Percentiles rank a stretch among this genome's conserved stretches.
Conservation (phyloP, 495 filamentous ascomycete genomes). For the Tirmania nivea region DNA sequence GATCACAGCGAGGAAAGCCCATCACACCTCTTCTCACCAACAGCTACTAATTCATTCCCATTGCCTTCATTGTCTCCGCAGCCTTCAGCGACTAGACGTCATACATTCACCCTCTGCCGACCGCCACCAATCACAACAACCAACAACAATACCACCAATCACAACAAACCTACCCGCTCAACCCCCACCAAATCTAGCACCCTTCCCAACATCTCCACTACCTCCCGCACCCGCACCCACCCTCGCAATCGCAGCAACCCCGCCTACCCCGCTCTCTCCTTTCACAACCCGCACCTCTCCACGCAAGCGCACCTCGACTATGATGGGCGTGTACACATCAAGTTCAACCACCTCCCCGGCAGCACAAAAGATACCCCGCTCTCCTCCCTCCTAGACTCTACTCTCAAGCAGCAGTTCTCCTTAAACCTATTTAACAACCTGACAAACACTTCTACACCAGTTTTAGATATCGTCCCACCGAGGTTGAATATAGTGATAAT, state of each 20-base stretch:
- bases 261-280: constrained; percentile 22
- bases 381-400: background rate
- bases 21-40: too few relatives aligned
- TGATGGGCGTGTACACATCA: constrained; percentile 50
- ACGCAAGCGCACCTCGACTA: constrained; percentile 44
- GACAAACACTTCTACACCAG: background rate
- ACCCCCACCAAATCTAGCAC: too few relatives aligned
- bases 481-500: constrained; percentile 55
- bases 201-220: background rate
- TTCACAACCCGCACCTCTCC: constrained; percentile 41
- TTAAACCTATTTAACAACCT: background rate
- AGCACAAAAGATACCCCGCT: constrained; percentile 23
- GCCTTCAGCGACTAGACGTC: too few relatives aligned
- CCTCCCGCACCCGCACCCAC: background rate
- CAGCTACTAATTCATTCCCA: too few relatives aligned
- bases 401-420: constrained; percentile 25
- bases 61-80: too few relatives aligned
- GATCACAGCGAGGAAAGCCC: too few relatives aligned
- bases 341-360: constrained; percentile 43
- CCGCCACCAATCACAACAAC: too few relatives aligned
- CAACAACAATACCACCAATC: too few relatives aligned
- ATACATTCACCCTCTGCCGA: too few relatives aligned
- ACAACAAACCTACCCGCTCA: too few relatives aligned
- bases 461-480: constrained; percentile 18
- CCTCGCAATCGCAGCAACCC: background rate